Conservation (phyloP, 23 red algal species). For the Gracilaria vermiculophylla region DNA sequence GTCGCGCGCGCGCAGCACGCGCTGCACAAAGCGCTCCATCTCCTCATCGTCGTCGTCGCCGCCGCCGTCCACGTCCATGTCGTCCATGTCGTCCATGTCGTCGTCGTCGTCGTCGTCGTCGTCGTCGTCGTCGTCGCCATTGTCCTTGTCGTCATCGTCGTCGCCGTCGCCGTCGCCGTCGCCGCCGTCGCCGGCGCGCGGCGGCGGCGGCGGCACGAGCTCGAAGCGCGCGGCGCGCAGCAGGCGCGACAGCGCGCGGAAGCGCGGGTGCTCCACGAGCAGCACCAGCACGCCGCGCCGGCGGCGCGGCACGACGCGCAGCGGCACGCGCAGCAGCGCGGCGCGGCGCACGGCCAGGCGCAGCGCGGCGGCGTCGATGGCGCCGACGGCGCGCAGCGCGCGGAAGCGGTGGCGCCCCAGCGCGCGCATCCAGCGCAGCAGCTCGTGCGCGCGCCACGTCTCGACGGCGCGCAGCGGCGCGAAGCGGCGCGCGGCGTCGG, state of each 20-base stretch:
- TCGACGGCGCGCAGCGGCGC: conserved; percentile 13
- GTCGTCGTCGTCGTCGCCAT: too few relatives aligned
- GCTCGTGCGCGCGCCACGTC: conserved; percentile 60
- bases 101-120: too few relatives aligned
- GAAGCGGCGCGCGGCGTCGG: neutral
- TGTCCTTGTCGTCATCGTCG: too few relatives aligned
- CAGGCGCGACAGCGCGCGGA: neutral
- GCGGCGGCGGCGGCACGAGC: too few relatives aligned
- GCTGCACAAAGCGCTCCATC: too few relatives aligned
- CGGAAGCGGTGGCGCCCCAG: neutral
- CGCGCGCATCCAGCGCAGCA: conserved; percentile 44
- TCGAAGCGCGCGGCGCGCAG: neutral
- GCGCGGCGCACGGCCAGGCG: conserved; percentile 13
- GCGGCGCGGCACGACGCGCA: conserved; percentile 8
- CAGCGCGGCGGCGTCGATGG: conserved; percentile 30
- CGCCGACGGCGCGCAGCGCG: neutral
- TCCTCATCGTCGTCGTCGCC: too few relatives aligned
- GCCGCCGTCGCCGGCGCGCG: too few relatives aligned
- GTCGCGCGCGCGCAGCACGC: too few relatives aligned
- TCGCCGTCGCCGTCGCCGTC: too few relatives aligned
- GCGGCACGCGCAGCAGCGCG: neutral
- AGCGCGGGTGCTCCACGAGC: neutral
- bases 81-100: neutral
- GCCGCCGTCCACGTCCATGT: neutral
- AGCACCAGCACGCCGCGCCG: conserved; percentile 6